Conservation (phyloP, 2,329 filamentous ascomycete genomes). For the Aspergillus intermedius region DNA sequence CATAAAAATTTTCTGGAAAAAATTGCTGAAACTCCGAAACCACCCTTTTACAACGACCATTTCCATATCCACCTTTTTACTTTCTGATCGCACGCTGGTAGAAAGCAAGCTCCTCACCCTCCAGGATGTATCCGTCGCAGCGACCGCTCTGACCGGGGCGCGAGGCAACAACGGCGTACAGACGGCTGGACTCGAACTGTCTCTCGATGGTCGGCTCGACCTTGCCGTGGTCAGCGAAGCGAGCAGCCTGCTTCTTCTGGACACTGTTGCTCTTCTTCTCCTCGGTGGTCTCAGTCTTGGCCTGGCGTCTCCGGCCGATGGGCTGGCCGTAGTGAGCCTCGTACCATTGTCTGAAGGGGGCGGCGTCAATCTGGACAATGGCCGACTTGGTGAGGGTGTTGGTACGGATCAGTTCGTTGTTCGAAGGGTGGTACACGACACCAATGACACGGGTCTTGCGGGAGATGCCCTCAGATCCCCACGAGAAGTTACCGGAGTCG, state of each 20-base stretch:
- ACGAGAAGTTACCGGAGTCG: constrained; percentile 98
- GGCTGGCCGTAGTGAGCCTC: constrained; percentile 97
- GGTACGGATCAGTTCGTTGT: constrained; percentile 99
- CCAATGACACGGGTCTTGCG: constrained; percentile 99
- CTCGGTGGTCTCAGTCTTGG: constrained; percentile 55
- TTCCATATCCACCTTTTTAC: constrained; percentile 66
- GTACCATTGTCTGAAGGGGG: constrained; percentile 99
- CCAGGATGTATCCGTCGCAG: constrained; percentile 93
- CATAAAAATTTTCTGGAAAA: constrained; percentile 28
- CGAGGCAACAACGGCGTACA: constrained; percentile 88
- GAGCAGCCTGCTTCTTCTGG: constrained; percentile 91
- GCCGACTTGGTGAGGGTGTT: constrained; percentile 99
- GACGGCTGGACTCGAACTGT: constrained; percentile 98
- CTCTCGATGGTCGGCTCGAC: constrained; percentile 87
- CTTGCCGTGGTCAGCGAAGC: constrained; percentile 80
- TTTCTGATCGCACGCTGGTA: constrained; percentile 99
- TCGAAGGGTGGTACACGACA: constrained; percentile 98
- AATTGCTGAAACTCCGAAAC: constrained; percentile 33
- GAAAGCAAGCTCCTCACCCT: constrained; percentile 99
- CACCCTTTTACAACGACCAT: constrained; percentile 24
- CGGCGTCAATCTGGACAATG: constrained; percentile 97
- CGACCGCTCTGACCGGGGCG: constrained; percentile 95
- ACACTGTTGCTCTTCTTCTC: constrained; percentile 98
- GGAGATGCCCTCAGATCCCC: constrained; percentile 95
- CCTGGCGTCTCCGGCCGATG: constrained; percentile 85